Base-by-base conservation (phyloP, 768 basidiomycete genomes). In the Lentinula sp. region DNA sequence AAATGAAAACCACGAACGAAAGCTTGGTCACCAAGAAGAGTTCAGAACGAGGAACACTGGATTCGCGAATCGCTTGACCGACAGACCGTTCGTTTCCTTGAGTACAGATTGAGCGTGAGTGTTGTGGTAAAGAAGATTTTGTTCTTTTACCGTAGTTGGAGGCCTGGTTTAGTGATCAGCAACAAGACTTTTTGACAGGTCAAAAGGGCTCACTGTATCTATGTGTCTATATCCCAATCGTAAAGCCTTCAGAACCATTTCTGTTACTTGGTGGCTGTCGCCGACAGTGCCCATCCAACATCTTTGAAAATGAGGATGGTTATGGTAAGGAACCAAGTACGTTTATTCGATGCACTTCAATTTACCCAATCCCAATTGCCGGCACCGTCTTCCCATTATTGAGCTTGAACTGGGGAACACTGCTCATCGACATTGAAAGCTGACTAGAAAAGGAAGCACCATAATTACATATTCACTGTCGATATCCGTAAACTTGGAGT, bases 21-120 rank as follows among this genome's bases (percentile, higher is more conserved):
- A 79, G 70, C 59, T 80, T 80, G 12, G 79, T 79, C 1, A 76
- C 78, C 39, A 80, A 60, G 63, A 72, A 78, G 16, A 79, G 52
- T 43, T 78, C 71, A 23, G 69, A 65, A 20, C 81, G 73, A 5
- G 77, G 71, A 28, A 80, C 62, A 3, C 73, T 75, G 7, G 76
- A 77, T 41, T 73, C 73, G 41, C 69, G 69, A 57, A 82, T 71
- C 2, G 72, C 77, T 37, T 66, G 57, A 2, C 79, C 78, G 2
- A 79, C 77, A 28, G 70, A 70, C 36, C 65, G 65, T 61, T 78
- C 78, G 43, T 76, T 70, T 3, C 68, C 72, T 72, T 41, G 13
- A 28, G 9, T 45, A 2, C 39, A n/a, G 33, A 63, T 57, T 50
- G 28, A 53, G 13, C 6, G 16, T 16, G 20, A 51, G 32, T 20